Conservation (phyloP, 495 filamentous ascomycete species). For the Tuber magnatum region DNA sequence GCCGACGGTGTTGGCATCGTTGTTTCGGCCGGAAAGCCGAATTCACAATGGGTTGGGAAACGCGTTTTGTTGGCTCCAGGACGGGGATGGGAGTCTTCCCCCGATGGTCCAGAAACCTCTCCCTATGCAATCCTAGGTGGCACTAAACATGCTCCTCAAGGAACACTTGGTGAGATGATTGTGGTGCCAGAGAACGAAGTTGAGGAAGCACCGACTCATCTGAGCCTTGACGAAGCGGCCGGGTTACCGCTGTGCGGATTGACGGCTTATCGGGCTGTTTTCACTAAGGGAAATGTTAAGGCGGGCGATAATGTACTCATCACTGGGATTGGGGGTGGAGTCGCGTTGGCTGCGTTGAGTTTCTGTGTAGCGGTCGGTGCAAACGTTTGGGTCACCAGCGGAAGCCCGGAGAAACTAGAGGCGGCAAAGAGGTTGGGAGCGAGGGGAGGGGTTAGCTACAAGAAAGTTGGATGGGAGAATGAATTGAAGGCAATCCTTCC, state of each 20-base stretch:
- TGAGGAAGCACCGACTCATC: slow-evolving; percentile 64
- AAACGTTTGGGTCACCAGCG: slow-evolving; percentile 63
- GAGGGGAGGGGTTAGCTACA: slow-evolving; percentile 62
- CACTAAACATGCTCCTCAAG: slow-evolving; percentile 50
- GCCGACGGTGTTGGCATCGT: slow-evolving; percentile 73
- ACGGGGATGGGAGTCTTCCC: slow-evolving; percentile 63
- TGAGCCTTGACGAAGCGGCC: slow-evolving; percentile 65
- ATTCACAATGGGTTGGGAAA: slow-evolving; percentile 52
- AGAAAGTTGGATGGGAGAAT: slow-evolving; percentile 60
- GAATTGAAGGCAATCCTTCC: slow-evolving; percentile 50
- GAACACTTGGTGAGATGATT: slow-evolving; percentile 65
- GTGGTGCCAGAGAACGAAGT: slow-evolving; percentile 63
- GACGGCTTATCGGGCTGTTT: slow-evolving; percentile 79
- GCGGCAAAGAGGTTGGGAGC: slow-evolving; percentile 58
- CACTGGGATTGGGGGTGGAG: slow-evolving; percentile 75
- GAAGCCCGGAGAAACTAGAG: slow-evolving; percentile 58
- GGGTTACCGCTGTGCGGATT: slow-evolving; percentile 73
- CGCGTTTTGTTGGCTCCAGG: slow-evolving; percentile 67
- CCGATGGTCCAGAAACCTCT: slow-evolving; percentile 61
- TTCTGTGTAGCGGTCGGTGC: slow-evolving; percentile 62
- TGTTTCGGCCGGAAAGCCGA: slow-evolving; percentile 53
- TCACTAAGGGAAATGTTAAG: slow-evolving; percentile 60
- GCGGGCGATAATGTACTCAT: slow-evolving; percentile 60
- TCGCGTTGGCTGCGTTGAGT: slow-evolving; percentile 61
- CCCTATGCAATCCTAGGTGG: slow-evolving; percentile 67